These are phyloP conservation scores for Trametes cubensis DNA, from an alignment of 768 basidiomycete genomes.

Conservation along the genomic window DNA sequence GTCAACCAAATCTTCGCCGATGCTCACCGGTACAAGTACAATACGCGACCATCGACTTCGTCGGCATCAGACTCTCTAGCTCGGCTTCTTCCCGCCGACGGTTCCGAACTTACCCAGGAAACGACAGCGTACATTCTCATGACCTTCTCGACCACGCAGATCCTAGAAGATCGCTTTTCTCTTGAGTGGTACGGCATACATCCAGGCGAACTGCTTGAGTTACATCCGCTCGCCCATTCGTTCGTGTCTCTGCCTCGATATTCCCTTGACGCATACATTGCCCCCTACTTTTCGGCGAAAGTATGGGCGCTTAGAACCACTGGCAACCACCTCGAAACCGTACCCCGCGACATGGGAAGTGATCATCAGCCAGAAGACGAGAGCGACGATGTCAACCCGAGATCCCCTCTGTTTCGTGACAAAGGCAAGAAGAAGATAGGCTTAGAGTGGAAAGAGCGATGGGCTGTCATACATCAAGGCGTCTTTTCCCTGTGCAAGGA, in stretches of 20 bases:
- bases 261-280: constrained; percentile 46
- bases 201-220: constrained; percentile 69
- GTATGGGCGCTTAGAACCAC: constrained; percentile 55
- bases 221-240: constrained; percentile 47
- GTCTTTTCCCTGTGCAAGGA: constrained; percentile 56
- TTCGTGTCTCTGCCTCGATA: constrained; percentile 48
- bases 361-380: constrained; percentile 11
- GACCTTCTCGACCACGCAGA: constrained; percentile 68
- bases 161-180: constrained; percentile 67
- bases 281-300: constrained; percentile 62
- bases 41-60: constrained; percentile 17
- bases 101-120: constrained; percentile 71
- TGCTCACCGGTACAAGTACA: constrained; percentile 28
- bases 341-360: constrained; percentile 1
- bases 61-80: constrained; percentile 33
- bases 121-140: constrained; percentile 56
- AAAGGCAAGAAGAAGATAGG: constrained; percentile 34
- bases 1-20: constrained; percentile 30
- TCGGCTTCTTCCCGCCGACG: constrained; percentile 60
- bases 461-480: constrained; percentile 63
- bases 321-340: constrained; percentile 27
- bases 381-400: constrained; percentile 4
- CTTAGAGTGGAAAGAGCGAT: constrained; percentile 65
- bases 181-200: constrained; percentile 60
- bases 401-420: constrained; percentile 11